phyloP scores from a whole-genome alignment of 2,329 filamentous ascomycete species.

The Apiospora saccharicola region DNA sequence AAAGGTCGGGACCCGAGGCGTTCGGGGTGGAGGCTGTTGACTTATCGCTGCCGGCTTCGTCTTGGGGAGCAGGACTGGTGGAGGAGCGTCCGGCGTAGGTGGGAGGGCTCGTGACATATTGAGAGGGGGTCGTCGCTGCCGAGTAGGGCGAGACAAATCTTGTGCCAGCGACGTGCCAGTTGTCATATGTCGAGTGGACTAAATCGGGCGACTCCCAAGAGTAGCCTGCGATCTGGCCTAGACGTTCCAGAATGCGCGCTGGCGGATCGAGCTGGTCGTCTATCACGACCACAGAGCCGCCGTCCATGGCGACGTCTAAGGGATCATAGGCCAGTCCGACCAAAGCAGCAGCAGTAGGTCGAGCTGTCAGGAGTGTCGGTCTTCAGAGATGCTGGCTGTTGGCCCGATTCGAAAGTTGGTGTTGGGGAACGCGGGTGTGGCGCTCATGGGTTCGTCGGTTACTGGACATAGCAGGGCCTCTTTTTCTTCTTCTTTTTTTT shows the following conservation, averaged over 20 bases:
- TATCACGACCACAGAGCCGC: slow-evolving; percentile 56
- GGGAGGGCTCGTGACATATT: slow-evolving; percentile 53
- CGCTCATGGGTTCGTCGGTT: slow-evolving; percentile 23
- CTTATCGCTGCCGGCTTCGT: slow-evolving; percentile 50
- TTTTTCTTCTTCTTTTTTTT: background rate
- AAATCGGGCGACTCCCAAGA: slow-evolving; percentile 71
- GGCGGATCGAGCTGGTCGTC: slow-evolving; percentile 70
- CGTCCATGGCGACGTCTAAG: slow-evolving; percentile 22
- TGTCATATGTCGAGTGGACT: slow-evolving; percentile 79
- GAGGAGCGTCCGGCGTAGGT: slow-evolving; percentile 49
- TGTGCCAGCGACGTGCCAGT: slow-evolving; percentile 80
- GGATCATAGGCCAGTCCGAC: slow-evolving; percentile 21
- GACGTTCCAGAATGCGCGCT: slow-evolving; percentile 73
- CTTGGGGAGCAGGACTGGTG: slow-evolving; percentile 46
- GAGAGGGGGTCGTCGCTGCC: slow-evolving; percentile 54
- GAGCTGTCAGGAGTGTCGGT: background rate
- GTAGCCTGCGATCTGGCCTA: slow-evolving; percentile 77
- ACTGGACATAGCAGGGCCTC: slow-evolving; percentile 20
- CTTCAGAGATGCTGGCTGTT: background rate
- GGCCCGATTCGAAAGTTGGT: slow-evolving; percentile 17
- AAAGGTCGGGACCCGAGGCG: slow-evolving; percentile 53
- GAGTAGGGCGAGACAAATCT: slow-evolving; percentile 61
- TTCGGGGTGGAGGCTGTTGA: slow-evolving; percentile 45
- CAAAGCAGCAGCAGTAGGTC: slow-evolving; percentile 7
- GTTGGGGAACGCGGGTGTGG: slow-evolving; percentile 17